These are phyloP conservation scores for Terfezia boudieri DNA, from an alignment of 495 filamentous ascomycete species.

Conservation along the genomic window DNA sequence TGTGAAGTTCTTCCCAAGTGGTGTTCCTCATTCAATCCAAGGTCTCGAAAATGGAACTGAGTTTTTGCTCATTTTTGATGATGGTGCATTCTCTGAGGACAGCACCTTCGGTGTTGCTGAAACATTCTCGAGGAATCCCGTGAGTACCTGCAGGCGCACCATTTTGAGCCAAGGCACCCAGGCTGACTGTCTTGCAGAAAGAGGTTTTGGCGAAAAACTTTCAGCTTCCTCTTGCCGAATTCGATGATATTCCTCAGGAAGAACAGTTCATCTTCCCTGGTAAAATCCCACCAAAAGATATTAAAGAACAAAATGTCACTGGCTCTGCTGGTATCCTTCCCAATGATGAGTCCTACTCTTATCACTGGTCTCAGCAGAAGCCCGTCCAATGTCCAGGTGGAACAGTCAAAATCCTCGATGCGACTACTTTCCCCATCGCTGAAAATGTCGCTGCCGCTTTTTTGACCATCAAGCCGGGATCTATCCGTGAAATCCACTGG, in stretches of 20 bases:
- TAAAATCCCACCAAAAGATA: slow-evolving; percentile 34
- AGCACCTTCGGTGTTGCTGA: slow-evolving; percentile 42
- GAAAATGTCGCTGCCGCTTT: slow-evolving; percentile 39
- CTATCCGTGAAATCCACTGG: slow-evolving; percentile 42
- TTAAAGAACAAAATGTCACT: slow-evolving; percentile 28
- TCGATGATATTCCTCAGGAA: slow-evolving; percentile 33
- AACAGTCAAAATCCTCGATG: slow-evolving; percentile 36
- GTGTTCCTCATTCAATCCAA: slow-evolving; percentile 36
- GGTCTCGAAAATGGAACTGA: slow-evolving; percentile 39
- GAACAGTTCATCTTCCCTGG: slow-evolving; percentile 43
- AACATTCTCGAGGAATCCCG: slow-evolving; percentile 35
- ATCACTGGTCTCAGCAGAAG: slow-evolving; percentile 29
- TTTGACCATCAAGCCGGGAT: slow-evolving; percentile 36
- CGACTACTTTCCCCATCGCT: slow-evolving; percentile 36
- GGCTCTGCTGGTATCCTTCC: slow-evolving; percentile 26
- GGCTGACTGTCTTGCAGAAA: slow-evolving; percentile 34
- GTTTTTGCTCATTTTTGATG: slow-evolving; percentile 43
- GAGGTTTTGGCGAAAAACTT: slow-evolving; percentile 43
- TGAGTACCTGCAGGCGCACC: slow-evolving; percentile 26
- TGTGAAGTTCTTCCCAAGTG: slow-evolving; percentile 40
- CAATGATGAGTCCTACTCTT: slow-evolving; percentile 35
- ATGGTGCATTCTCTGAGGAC: slow-evolving; percentile 30
- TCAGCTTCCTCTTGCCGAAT: slow-evolving; percentile 32
- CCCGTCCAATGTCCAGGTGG: slow-evolving; percentile 37
- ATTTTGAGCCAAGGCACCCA: slow-evolving; percentile 48